Percentiles rank a stretch among this genome's conserved stretches.
phyloP scores from a whole-genome alignment of 2,329 filamentous ascomycete species.

The Blumeria graminis region DNA sequence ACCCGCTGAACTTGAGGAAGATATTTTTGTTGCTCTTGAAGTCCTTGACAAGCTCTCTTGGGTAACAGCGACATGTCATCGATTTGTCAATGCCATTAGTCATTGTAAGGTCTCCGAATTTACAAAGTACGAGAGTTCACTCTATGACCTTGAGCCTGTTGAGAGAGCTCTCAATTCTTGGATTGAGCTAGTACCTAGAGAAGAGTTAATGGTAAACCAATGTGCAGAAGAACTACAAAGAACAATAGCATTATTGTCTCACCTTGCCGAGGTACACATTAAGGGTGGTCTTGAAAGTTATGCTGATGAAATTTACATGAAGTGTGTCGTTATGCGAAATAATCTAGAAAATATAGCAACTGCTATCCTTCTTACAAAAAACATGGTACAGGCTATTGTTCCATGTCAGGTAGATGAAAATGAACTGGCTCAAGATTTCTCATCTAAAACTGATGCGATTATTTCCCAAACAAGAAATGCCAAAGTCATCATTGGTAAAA shows the following conservation, averaged over 20 bases:
- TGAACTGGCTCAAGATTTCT: slow-evolving; percentile 40
- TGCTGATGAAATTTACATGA: slow-evolving; percentile 60
- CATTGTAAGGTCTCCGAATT: slow-evolving; percentile 61
- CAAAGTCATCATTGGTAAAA: slow-evolving; percentile 64
- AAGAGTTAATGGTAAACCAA: slow-evolving; percentile 66
- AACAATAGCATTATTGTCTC: slow-evolving; percentile 67
- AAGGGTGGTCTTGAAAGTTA: slow-evolving; percentile 43
- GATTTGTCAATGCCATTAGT: slow-evolving; percentile 59
- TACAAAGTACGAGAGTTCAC: slow-evolving; percentile 48
- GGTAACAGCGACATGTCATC: slow-evolving; percentile 61
- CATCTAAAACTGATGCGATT: slow-evolving; percentile 45
- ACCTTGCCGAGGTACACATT: slow-evolving; percentile 63
- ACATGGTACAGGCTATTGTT: slow-evolving; percentile 42
- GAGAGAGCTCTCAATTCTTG: slow-evolving; percentile 73
- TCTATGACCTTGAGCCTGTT: slow-evolving; percentile 76
- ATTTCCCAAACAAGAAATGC: slow-evolving; percentile 55
- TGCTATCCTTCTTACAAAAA: slow-evolving; percentile 36
- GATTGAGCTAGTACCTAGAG: slow-evolving; percentile 61
- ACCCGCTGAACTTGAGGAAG: slow-evolving; percentile 47
- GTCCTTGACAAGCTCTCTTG: slow-evolving; percentile 67
- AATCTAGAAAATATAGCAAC: slow-evolving; percentile 57
- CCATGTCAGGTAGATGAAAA: slow-evolving; percentile 34
- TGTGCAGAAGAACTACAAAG: slow-evolving; percentile 61
- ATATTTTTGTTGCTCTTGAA: slow-evolving; percentile 57
- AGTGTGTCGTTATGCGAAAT: slow-evolving; percentile 49